These are phyloP conservation scores for Clarireedia hainanense DNA, from an alignment of 2,329 filamentous ascomycete genomes.

Conservation along the genomic window DNA sequence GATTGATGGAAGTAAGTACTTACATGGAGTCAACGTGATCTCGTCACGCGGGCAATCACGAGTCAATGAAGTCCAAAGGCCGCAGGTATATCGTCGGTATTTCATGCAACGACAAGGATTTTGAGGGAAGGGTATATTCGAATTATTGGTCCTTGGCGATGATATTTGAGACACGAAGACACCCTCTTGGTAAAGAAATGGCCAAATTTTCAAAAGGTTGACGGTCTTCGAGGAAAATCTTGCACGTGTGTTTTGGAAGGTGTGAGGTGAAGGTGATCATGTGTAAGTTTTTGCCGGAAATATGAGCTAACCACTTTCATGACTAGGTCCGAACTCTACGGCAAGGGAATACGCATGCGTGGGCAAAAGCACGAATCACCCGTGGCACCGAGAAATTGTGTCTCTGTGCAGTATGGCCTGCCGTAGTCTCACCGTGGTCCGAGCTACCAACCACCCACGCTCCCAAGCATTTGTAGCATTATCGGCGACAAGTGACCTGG, in stretches of 20 bases:
- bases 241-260: neutral
- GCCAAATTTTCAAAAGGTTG: neutral
- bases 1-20: neutral
- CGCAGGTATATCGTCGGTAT: neutral
- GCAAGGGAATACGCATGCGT: no score
- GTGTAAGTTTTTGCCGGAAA: no score
- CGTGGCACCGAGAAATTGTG: no score
- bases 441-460: no score
- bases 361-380: no score
- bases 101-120: neutral
- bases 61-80: neutral
- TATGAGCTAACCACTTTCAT: neutral
- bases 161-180: neutral
- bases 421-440: no score
- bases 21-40: neutral
- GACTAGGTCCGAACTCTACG: neutral
- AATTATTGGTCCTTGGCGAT: neutral
- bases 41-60: neutral
- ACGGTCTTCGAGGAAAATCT: neutral
- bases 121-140: neutral
- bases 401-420: no score
- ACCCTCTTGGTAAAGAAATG: neutral
- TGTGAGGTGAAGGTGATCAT: no score
- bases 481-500: no score
- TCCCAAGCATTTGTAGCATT: no score